Percentiles rank a stretch among this genome's conserved stretches.
Evolutionary conservation across 129 eudicot species (phyloP).

Genomic region (Centrapalus pauciflorus): DNA sequence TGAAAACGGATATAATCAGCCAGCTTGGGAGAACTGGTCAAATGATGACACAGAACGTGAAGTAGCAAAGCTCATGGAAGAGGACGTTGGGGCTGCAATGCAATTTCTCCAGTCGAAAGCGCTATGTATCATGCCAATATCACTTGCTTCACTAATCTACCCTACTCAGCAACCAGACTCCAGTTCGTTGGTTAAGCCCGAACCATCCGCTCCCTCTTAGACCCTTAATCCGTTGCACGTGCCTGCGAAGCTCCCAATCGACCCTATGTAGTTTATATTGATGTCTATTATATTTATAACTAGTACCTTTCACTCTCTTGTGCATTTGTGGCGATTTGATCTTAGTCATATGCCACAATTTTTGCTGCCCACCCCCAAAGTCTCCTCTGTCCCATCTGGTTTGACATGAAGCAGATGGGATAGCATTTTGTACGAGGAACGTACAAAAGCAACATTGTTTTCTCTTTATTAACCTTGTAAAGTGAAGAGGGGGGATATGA

Average conservation of each 20-base stretch:
- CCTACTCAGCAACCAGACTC: constrained; percentile 59
- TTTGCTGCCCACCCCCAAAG: neutral
- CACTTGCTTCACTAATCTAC: constrained; percentile 84
- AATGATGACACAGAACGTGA: constrained; percentile 78
- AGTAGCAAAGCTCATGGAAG: constrained; percentile 93
- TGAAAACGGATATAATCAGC: constrained; percentile 47
- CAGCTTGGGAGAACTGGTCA: constrained; percentile 92
- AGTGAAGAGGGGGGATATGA: constrained; percentile 19
- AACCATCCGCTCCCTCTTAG: constrained; percentile 62
- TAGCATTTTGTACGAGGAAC: constrained; percentile 21
- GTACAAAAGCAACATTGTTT: constrained; percentile 5
- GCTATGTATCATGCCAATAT: constrained; percentile 90
- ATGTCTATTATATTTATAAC: neutral
- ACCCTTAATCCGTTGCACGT: constrained; percentile 35
- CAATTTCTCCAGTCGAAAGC: constrained; percentile 92
- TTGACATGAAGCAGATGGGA: neutral
- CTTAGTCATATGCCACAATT: constrained; percentile 26
- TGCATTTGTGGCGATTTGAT: constrained; percentile 26
- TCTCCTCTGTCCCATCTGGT: constrained; percentile 3
- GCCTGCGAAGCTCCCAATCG: constrained; percentile 46
- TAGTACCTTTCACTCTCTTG: constrained; percentile 11
- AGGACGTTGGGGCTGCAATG: constrained; percentile 95
- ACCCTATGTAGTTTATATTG: constrained; percentile 12
- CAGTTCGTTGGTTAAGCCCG: constrained; percentile 55
- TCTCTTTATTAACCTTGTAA: constrained; percentile 18